Evolutionary conservation across 2,329 filamentous ascomycete genomes (phyloP).

Genomic region (Colletotrichum euphorbiae): DNA sequence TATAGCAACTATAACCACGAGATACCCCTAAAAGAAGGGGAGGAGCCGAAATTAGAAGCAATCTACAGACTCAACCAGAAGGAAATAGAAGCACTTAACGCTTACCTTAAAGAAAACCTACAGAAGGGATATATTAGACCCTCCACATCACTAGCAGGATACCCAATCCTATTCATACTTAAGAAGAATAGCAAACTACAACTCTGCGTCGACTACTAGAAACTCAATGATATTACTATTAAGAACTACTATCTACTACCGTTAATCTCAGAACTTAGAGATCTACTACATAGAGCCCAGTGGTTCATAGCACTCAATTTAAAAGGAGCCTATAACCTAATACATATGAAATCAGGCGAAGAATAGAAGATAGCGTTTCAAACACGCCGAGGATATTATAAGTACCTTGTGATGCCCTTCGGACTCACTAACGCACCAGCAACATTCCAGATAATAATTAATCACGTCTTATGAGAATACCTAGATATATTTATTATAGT

Average conservation of each 20-base stretch:
- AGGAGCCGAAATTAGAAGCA: too few species aligned
- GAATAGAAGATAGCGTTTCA: background rate
- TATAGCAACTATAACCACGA: background rate
- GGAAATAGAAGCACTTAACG: too few species aligned
- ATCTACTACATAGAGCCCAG: slow-evolving; percentile 42
- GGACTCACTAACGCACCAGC: background rate
- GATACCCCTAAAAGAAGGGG: too few species aligned
- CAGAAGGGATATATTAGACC: background rate
- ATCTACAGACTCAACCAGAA: too few species aligned
- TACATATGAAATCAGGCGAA: background rate
- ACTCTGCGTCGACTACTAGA: slow-evolving; percentile 53
- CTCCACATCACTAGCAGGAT: slow-evolving; percentile 38
- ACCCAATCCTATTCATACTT: slow-evolving; percentile 37
- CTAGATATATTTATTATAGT: background rate
- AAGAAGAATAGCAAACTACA: slow-evolving; percentile 44
- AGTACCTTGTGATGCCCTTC: too few species aligned
- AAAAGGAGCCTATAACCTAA: background rate
- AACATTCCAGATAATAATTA: background rate
- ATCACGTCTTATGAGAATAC: background rate
- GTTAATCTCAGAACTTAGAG: slow-evolving; percentile 48
- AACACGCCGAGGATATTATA: slow-evolving; percentile 28
- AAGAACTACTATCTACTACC: slow-evolving; percentile 41
- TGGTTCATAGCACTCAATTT: slow-evolving; percentile 49
- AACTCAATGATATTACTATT: background rate
- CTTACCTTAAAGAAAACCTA: too few species aligned